These are phyloP conservation scores for Aspergillus bertholletiae DNA, from an alignment of 495 filamentous ascomycete genomes.

Conservation along the genomic window DNA sequence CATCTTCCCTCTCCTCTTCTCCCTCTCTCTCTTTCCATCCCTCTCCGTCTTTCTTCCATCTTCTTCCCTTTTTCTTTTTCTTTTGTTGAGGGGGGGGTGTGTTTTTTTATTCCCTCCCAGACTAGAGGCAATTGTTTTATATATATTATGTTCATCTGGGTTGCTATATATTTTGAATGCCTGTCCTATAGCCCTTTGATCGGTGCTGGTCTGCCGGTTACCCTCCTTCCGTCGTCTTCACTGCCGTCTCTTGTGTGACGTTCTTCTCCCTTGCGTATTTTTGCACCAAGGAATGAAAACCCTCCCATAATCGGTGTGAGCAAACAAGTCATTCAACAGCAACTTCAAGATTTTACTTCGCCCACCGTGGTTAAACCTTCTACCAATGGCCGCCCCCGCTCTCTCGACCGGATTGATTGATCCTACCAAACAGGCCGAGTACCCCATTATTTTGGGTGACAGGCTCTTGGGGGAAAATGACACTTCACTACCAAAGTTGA, in stretches of 20 bases:
- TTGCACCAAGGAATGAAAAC: constrained; percentile 16
- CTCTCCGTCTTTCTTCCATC: too few species aligned
- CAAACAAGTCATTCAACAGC: background rate
- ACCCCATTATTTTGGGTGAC: constrained; percentile 44
- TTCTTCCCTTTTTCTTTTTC: constrained; percentile 1
- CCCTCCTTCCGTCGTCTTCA: background rate
- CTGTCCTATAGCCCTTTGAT: constrained; percentile 3
- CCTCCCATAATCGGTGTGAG: background rate
- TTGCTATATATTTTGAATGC: constrained; percentile 3
- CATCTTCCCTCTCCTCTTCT: constrained; percentile 3
- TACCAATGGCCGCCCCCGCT: constrained; percentile 34
- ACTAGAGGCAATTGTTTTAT: background rate
- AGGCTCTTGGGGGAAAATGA: constrained; percentile 27
- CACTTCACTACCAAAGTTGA: constrained; percentile 21
- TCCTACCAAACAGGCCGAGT: constrained; percentile 48
- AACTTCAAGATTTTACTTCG: background rate
- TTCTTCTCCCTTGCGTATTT: constrained; percentile 14
- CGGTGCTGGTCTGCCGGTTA: constrained; percentile 6
- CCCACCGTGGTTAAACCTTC: background rate
- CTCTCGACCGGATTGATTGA: constrained; percentile 40
- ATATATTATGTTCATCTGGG: background rate
- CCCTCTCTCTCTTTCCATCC: too few species aligned
- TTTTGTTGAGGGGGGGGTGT: background rate
- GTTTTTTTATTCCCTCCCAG: background rate
- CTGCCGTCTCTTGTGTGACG: constrained; percentile 14